Evolutionary conservation across 2,329 filamentous ascomycete species (phyloP), one percentile per base, ranked within the genome.

Genomic region (Colletotrichum chlorophyti): DNA sequence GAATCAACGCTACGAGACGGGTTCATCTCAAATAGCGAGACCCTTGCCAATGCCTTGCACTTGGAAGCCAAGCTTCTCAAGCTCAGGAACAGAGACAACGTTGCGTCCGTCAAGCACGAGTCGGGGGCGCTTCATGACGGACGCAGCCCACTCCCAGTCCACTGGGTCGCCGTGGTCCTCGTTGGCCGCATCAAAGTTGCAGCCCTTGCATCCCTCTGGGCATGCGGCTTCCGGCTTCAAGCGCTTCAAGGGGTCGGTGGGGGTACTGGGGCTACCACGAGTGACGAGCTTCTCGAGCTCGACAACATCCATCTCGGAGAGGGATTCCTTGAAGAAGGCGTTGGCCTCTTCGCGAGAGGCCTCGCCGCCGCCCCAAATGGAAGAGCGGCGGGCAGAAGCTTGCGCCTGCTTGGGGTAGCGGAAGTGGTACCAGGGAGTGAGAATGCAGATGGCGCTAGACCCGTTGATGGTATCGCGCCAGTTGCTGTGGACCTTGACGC

Each of bases 361-460:
- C 34, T 60, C 49, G 7, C 32, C 15, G 15, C 19, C 32, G 14
- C 62, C 61, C 31, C 53, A 63, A 26, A 63, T 43, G 45, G 58
- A 64, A 1, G 59, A 31, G 12, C 48, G 40, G 6, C 62, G 62
- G 5, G 65, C 61, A 4, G 61, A 48, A 40, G 29, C 51, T 50
- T 63, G 55, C 19, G 64, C 60, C 31, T 65, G 61, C n/a, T 64
- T 53, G 32, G 60, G 62, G 42, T 73, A 74, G 23, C 72, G 73
- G 67, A 84, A 83, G 53, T 83, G 79, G 49, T 82, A 79, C 70
- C 79, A 83, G 17, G 82, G 81, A 1, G 80, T 83, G 60, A 82
- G 72, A 35, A 84, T 74, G 23, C 83, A 70, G 5, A 82, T 70
- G 0, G 79, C 81, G 43, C 79, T 58, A 23, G 52, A 51, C 38